A percentile compares a stretch with the other conserved stretches of the same genome.
These are phyloP conservation scores for Byssoonygena ceratinophila DNA, from an alignment of 2,329 filamentous ascomycete genomes.

Conservation along the genomic window DNA sequence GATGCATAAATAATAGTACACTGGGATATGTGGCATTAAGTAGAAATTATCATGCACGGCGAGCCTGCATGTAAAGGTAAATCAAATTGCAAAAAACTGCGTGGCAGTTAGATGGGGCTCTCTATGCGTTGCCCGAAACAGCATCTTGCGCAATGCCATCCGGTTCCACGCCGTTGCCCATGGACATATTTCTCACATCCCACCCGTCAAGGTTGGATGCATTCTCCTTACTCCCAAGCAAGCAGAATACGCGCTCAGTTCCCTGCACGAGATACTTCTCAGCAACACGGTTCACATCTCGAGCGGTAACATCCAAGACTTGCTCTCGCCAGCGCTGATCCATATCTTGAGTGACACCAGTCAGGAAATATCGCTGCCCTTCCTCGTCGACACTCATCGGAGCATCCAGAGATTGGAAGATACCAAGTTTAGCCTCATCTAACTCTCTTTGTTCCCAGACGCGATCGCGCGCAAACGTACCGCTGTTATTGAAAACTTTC, in stretches of 20 bases:
- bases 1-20: slow-evolving; percentile 6
- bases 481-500: slow-evolving; percentile 71
- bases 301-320: slow-evolving; percentile 71
- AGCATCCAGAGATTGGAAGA: slow-evolving; percentile 87
- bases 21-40: no score
- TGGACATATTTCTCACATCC: slow-evolving; percentile 63
- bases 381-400: slow-evolving; percentile 78
- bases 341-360: slow-evolving; percentile 79
- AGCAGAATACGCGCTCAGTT: slow-evolving; percentile 51
- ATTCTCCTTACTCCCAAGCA: slow-evolving; percentile 69
- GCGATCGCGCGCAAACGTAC: slow-evolving; percentile 70
- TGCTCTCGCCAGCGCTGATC: slow-evolving; percentile 71
- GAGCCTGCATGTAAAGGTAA: no score
- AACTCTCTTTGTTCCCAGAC: slow-evolving; percentile 74
- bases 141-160: neutral
- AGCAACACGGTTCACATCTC: slow-evolving; percentile 70
- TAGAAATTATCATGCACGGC: no score
- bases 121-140: neutral
- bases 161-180: slow-evolving; percentile 28
- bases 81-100: no score
- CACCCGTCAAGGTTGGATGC: slow-evolving; percentile 62
- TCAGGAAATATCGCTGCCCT: slow-evolving; percentile 75
- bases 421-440: slow-evolving; percentile 89
- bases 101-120: neutral
- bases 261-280: slow-evolving; percentile 68